Conservation (phyloP, 2,329 filamentous ascomycete genomes). For the Parastagonospora avenae region DNA sequence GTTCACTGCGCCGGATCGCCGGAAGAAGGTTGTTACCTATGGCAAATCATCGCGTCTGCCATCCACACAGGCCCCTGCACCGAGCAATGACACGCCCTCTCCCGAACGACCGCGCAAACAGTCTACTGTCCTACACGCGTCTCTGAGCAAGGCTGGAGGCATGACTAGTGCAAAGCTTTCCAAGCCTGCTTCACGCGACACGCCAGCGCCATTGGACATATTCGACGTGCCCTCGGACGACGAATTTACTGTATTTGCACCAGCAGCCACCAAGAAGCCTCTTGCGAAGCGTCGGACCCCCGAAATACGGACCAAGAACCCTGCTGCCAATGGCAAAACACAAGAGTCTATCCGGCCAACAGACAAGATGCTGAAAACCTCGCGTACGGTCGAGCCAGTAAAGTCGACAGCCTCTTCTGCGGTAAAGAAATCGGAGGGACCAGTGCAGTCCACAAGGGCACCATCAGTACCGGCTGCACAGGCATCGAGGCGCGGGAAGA, state of each 20-base stretch:
- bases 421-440: conserved; percentile 9
- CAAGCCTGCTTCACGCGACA: conserved; percentile 8
- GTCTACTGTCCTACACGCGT: conserved; percentile 4
- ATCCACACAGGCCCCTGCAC: conserved; percentile 14
- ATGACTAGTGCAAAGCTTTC: conserved; percentile 5
- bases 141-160: conserved; percentile 11
- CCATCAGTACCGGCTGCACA: not conserved
- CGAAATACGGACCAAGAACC: conserved; percentile 13
- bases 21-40: conserved; percentile 48
- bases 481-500: conserved; percentile 11
- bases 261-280: conserved; percentile 18
- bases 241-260: conserved; percentile 18
- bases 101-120: conserved; percentile 40
- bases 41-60: conserved; percentile 41
- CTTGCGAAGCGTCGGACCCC: conserved; percentile 15
- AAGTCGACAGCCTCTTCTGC: conserved; percentile 3
- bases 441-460: conserved; percentile 2
- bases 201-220: conserved; percentile 23
- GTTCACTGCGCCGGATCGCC: conserved; percentile 38
- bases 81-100: conserved; percentile 35
- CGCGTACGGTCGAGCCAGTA: conserved; percentile 14
- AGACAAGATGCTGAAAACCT: conserved; percentile 8
- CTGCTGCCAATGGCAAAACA: conserved; percentile 11
- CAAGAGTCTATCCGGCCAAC: not conserved
- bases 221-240: conserved; percentile 53